phyloP scores from a whole-genome alignment of 768 basidiomycete genomes.

The Piloderma croceum region DNA sequence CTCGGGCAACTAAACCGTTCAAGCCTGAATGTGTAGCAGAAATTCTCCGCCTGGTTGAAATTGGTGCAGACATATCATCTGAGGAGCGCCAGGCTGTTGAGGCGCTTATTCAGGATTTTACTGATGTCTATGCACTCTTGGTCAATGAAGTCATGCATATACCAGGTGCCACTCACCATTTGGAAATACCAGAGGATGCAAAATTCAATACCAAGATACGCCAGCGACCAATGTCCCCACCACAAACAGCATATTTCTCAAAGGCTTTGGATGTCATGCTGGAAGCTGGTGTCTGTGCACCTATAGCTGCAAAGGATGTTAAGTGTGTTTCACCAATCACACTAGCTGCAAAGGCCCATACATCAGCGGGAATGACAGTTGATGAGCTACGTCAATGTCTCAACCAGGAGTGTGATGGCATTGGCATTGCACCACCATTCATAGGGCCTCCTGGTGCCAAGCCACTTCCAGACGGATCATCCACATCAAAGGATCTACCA shows the following conservation, averaged over 20 bases:
- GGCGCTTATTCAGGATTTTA: constrained; percentile 22
- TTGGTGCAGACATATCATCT: constrained; percentile 16
- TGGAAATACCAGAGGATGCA: constrained; percentile 11
- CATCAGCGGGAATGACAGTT: constrained; percentile 1
- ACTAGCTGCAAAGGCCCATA: constrained; percentile 12
- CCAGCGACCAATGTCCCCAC: constrained; percentile 17
- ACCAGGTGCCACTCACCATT: constrained; percentile 13
- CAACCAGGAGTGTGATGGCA: constrained; percentile 8
- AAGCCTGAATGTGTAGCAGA: constrained; percentile 13
- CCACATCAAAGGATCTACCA: constrained; percentile 5
- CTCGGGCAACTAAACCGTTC: constrained; percentile 15
- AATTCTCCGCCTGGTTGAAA: constrained; percentile 12
- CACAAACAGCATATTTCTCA: constrained; percentile 15
- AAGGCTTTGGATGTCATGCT: constrained; percentile 25
- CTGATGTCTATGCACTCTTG: constrained; percentile 36
- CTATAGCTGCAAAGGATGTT: constrained; percentile 7
- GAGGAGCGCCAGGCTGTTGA: constrained; percentile 18
- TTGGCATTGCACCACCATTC: not conserved
- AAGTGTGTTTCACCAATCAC: constrained; percentile 8
- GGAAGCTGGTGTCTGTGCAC: constrained; percentile 17
- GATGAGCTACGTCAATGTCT: constrained; percentile 7
- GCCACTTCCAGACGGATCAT: constrained; percentile 9
- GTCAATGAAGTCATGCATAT: constrained; percentile 25
- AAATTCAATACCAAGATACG: constrained; percentile 13
- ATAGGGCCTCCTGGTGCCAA: not conserved